Percentiles rank a stretch among this genome's conserved stretches.
Evolutionary conservation across 2,329 filamentous ascomycete genomes (phyloP).

Genomic region (Exserohilum turcica): DNA sequence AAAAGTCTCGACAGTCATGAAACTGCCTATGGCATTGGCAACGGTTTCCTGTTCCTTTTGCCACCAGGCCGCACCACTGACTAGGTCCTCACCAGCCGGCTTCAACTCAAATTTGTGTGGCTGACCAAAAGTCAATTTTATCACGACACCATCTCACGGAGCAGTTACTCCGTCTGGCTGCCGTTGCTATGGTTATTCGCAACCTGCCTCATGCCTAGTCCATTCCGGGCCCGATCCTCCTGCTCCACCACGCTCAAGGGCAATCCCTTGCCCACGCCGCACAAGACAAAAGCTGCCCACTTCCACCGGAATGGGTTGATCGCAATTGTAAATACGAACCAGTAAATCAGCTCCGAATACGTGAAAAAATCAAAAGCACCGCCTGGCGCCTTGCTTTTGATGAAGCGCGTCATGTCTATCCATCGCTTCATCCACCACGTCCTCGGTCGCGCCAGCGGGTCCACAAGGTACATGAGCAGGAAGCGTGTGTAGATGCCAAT

Average conservation of each 20-base stretch:
- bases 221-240: conserved; percentile 67
- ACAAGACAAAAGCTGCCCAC: conserved; percentile 83
- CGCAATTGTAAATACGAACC: conserved; percentile 78
- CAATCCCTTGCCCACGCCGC: conserved; percentile 70
- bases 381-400: conserved; percentile 70
- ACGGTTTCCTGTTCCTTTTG: not conserved
- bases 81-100: no score
- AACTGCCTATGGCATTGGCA: not conserved
- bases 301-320: conserved; percentile 91
- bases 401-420: conserved; percentile 79
- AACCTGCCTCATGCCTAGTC: conserved; percentile 50
- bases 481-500: conserved; percentile 89
- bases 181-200: not conserved
- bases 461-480: conserved; percentile 82
- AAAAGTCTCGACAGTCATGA: not conserved
- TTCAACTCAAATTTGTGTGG: not conserved
- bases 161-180: not conserved
- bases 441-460: conserved; percentile 74
- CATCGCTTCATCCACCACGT: conserved; percentile 79
- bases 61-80: no score
- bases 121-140: not conserved
- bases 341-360: conserved; percentile 81
- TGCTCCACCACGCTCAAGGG: conserved; percentile 69
- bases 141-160: not conserved
- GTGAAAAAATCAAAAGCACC: conserved; percentile 89